Conservation (phyloP, 2,329 filamentous ascomycete genomes). For the Westerdykella sp. region DNA sequence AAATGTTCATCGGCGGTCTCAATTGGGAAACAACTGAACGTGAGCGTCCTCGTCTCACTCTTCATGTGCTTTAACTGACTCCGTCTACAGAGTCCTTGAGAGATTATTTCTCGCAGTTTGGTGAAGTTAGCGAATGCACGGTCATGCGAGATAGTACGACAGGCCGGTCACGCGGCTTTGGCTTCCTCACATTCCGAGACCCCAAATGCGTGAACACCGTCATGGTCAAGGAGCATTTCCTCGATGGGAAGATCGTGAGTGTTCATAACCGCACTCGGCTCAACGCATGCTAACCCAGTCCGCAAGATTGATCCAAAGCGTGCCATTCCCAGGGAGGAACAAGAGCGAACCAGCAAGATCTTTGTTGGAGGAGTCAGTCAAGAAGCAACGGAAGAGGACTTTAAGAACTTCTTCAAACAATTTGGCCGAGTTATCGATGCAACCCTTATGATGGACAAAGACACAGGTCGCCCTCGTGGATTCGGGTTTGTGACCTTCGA, state of each 20-base stretch:
- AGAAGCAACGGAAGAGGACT: slow-evolving; percentile 92
- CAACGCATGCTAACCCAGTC: slow-evolving; percentile 10
- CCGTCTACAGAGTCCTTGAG: slow-evolving; percentile 72
- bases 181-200: slow-evolving; percentile 96
- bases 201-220: slow-evolving; percentile 97
- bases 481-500: slow-evolving; percentile 99
- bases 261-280: slow-evolving; percentile 2
- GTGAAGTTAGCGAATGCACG: slow-evolving; percentile 94
- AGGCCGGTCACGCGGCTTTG: slow-evolving; percentile 89
- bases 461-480: slow-evolving; percentile 90
- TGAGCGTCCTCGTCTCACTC: slow-evolving; percentile 47
- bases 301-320: slow-evolving; percentile 94
- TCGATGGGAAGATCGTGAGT: slow-evolving; percentile 96
- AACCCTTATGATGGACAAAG: slow-evolving; percentile 99
- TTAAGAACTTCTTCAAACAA: slow-evolving; percentile 93
- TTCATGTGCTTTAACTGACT: neutral
- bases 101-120: slow-evolving; percentile 96
- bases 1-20: slow-evolving; percentile 98
- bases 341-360: slow-evolving; percentile 97
- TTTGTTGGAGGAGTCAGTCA: slow-evolving; percentile 97
- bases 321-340: slow-evolving; percentile 93
- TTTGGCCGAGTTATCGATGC: slow-evolving; percentile 96
- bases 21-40: slow-evolving; percentile 99
- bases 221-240: slow-evolving; percentile 98
- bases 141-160: slow-evolving; percentile 98